Base-by-base conservation (phyloP, 768 basidiomycete genomes). In the Ramaria rubella region DNA sequence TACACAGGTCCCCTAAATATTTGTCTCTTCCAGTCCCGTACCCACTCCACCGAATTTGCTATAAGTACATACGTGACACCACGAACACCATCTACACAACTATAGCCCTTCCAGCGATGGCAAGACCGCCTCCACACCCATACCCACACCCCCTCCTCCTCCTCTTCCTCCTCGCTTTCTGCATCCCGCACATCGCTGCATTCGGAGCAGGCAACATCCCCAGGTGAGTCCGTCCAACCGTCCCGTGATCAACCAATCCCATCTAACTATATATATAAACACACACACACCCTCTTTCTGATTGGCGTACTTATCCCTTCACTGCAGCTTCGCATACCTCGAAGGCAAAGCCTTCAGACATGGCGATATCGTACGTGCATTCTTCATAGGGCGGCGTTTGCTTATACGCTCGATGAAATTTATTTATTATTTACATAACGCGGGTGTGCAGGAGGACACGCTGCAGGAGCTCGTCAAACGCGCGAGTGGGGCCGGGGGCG, bases 201-300 rank as follows among this genome's bases (percentile, higher is more conserved):
- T 90, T 88, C 60, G 86, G 85, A n/a, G 85, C 86, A 52, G 91
- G 91, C 38, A 92, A 94, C 65, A 93, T 94, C 63, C 90, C 90
- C 34, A 80, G 79, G 76, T 85, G 68, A 63, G 77, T 68, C 46
- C 33, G 56, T 56, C 33, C 36, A 29, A 29, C 51, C 58, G 42
- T 49, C 55, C 52, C 60, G 48, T 31, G 40, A 50, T 63, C 65
- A 60, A 43, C 59, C 40, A 43, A 6, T 45, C 15, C 8, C 26
- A n/a, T n/a, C n/a, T n/a, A n/a, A n/a, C n/a, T n/a, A n/a, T n/a
- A n/a, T n/a, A n/a, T n/a, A n/a, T 23, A 57, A 51, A 59, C 62
- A 61, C 52, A 56, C 49, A 11, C 12, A 26, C 11, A 23, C 8
- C 12, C 57, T 57, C 23, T 23, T 23, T 29, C 36, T 9, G 40